These are phyloP conservation scores for Zygoascus tannicola DNA, from an alignment of 805 yeast species.

Conservation along the genomic window DNA sequence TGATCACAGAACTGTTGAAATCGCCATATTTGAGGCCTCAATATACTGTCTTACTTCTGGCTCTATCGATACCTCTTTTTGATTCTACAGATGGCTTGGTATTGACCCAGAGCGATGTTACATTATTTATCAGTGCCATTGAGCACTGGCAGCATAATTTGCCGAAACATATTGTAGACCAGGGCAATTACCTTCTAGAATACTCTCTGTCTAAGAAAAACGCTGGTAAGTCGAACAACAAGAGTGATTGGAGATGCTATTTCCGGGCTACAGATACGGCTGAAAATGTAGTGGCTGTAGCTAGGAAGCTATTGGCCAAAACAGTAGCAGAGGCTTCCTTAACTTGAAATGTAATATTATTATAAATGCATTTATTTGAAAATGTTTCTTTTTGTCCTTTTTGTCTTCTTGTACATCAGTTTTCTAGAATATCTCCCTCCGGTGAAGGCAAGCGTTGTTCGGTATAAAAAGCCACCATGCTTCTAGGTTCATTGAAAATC, in stretches of 20 bases:
- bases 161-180: conserved; percentile 4
- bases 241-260: conserved; percentile 17
- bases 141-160: conserved; percentile 18
- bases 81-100: conserved; percentile 9
- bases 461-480: background rate
- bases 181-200: conserved; percentile 14
- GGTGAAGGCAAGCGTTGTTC: no score
- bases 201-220: conserved; percentile 5
- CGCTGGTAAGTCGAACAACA: background rate
- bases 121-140: conserved; percentile 15
- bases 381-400: background rate
- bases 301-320: conserved; percentile 14
- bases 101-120: conserved; percentile 13
- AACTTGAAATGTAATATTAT: conserved; percentile 3
- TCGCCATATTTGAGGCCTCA: conserved; percentile 23
- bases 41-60: conserved; percentile 15
- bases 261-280: conserved; percentile 9
- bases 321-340: conserved; percentile 19
- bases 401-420: background rate
- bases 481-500: background rate
- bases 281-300: conserved; percentile 10
- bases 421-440: no score
- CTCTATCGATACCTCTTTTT: conserved; percentile 14
- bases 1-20: conserved; percentile 19
- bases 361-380: background rate